Conservation (phyloP, 1,139 yeast genomes). For the Nematodospora anomalae region DNA sequence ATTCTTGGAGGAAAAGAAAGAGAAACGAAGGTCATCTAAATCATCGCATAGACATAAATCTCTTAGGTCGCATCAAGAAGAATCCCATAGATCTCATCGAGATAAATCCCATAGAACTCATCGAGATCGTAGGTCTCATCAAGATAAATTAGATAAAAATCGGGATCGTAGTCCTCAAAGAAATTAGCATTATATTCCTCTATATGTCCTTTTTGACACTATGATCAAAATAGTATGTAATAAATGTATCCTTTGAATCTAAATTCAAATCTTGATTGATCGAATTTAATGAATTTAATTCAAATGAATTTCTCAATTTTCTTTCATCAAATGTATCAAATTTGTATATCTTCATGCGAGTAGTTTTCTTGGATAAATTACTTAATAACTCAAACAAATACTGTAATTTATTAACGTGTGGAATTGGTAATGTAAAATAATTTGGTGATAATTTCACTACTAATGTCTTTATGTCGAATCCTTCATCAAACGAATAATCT, state of each 20-base stretch:
- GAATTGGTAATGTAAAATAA: constrained; percentile 36
- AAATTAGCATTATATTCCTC: not conserved
- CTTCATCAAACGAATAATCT: constrained; percentile 18
- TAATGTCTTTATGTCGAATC: constrained; percentile 39
- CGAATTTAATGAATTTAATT: constrained; percentile 29
- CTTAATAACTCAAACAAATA: constrained; percentile 29
- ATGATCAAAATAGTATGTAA: constrained; percentile 30
- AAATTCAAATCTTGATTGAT: constrained; percentile 29
- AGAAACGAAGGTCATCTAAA: constrained; percentile 7
- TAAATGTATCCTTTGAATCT: constrained; percentile 32
- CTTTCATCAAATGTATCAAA: constrained; percentile 12
- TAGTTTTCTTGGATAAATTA: constrained; percentile 20
- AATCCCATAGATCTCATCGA: constrained; percentile 1
- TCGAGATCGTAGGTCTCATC: constrained; percentile 6
- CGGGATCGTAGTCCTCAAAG: constrained; percentile 7
- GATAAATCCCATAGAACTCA: constrained; percentile 1
- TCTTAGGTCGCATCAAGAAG: constrained; percentile 1
- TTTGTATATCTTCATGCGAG: constrained; percentile 28
- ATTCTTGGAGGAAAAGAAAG: constrained; percentile 14
- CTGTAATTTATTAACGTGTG: constrained; percentile 19
- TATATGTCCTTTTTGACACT: constrained; percentile 15
- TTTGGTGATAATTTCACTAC: constrained; percentile 43
- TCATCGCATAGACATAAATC: constrained; percentile 11
- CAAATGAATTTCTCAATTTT: constrained; percentile 26
- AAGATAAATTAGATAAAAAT: constrained; percentile 4